Evolutionary conservation across 2,329 filamentous ascomycete species (phyloP).

Genomic region (Colletotrichum nymphaeae): DNA sequence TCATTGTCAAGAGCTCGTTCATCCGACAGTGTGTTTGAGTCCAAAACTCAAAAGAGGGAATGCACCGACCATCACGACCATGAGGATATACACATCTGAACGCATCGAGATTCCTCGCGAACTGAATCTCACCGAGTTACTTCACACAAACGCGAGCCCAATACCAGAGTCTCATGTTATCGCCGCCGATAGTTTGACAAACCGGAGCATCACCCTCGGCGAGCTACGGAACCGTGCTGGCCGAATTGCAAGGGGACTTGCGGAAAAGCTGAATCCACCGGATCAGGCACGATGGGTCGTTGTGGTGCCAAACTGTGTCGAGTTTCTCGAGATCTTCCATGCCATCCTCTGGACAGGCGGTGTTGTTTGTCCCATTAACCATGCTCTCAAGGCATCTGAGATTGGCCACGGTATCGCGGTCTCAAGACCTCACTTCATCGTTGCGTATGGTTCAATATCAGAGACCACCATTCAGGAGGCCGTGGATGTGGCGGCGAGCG

Average conservation of each 20-base stretch:
- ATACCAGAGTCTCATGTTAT: conserved; percentile 56
- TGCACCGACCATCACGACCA: conserved; percentile 33
- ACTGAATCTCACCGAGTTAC: conserved; percentile 56
- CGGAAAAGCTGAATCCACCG: conserved; percentile 43
- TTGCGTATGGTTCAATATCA: conserved; percentile 50
- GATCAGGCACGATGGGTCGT: conserved; percentile 54
- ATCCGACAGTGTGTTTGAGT: background rate
- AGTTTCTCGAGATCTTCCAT: conserved; percentile 56
- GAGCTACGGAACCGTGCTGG: conserved; percentile 54
- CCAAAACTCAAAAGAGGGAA: background rate
- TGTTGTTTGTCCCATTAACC: conserved; percentile 52
- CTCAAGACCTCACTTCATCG: conserved; percentile 52
- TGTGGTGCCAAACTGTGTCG: conserved; percentile 57
- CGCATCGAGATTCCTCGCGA: conserved; percentile 49
- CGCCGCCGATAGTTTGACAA: conserved; percentile 54
- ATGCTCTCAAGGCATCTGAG: conserved; percentile 50
- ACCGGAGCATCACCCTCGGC: conserved; percentile 57
- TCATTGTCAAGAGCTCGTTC: background rate
- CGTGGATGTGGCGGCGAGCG: conserved; percentile 43
- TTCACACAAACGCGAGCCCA: conserved; percentile 49
- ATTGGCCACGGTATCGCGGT: conserved; percentile 56
- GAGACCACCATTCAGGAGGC: conserved; percentile 45
- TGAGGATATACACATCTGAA: conserved; percentile 48
- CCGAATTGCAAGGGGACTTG: conserved; percentile 52
- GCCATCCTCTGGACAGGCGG: conserved; percentile 54